A percentile compares a stretch with the other conserved stretches of the same genome.
Evolutionary conservation across 257 asterid genomes (phyloP).

Genomic region (Cinchona pubescens): DNA sequence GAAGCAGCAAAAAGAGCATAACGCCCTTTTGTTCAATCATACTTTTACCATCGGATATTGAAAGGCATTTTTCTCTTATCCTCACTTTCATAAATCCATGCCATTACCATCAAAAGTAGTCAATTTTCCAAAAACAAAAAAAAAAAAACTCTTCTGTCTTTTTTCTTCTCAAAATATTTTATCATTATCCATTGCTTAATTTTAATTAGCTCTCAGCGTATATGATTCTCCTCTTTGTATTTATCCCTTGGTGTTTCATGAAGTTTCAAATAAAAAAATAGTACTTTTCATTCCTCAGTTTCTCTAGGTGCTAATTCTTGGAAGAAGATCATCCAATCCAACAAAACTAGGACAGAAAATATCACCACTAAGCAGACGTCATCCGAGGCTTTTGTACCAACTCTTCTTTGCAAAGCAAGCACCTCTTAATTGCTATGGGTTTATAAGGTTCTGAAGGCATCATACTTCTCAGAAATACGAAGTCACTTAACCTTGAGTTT

Average conservation of each 20-base stretch:
- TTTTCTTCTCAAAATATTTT: not conserved
- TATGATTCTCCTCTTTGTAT: not conserved
- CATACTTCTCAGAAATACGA: conserved; percentile 32
- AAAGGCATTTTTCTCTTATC: not conserved
- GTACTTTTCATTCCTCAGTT: not conserved
- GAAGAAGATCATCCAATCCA: conserved; percentile 12
- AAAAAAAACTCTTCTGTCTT: not conserved
- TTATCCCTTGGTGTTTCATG: not conserved
- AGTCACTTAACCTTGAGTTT: conserved; percentile 39
- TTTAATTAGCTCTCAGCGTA: too few species aligned
- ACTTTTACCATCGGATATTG: not conserved
- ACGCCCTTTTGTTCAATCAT: not conserved
- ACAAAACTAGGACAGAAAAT: conserved; percentile 6
- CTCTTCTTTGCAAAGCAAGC: conserved; percentile 35
- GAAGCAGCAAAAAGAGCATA: not conserved
- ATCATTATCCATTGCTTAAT: too few species aligned
- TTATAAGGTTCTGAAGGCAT: conserved; percentile 40
- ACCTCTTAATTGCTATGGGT: conserved; percentile 42
- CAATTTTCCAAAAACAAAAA: not conserved
- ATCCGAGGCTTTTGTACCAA: conserved; percentile 32
- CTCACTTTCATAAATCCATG: not conserved
- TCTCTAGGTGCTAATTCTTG: conserved; percentile 5
- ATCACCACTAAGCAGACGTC: conserved; percentile 21
- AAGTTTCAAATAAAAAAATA: not conserved
- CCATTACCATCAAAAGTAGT: not conserved